These are phyloP conservation scores for Phaffomyces thermotolerans DNA, from an alignment of 805 yeast genomes.

Conservation along the genomic window DNA sequence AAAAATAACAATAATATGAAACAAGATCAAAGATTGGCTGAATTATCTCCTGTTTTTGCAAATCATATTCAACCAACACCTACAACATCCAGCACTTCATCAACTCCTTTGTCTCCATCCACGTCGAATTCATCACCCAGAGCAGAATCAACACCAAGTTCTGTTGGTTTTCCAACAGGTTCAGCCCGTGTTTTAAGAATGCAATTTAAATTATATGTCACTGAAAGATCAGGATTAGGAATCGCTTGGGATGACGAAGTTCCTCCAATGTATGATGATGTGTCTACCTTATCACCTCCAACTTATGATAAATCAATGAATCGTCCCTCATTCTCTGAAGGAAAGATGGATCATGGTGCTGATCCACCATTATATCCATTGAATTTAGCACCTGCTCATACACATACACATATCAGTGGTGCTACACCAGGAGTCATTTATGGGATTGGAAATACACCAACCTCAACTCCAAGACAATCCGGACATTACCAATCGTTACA, in stretches of 20 bases:
- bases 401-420: conserved; percentile 20
- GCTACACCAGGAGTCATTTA: conserved; percentile 33
- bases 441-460: conserved; percentile 39
- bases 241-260: conserved; percentile 99
- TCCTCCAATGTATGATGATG: conserved; percentile 91
- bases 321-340: conserved; percentile 6
- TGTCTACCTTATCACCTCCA: conserved; percentile 81
- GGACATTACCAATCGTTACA: conserved; percentile 18
- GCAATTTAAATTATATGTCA: conserved; percentile 80
- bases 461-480: conserved; percentile 23
- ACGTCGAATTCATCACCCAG: background rate
- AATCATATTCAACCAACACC: conserved; percentile 24
- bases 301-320: conserved; percentile 41
- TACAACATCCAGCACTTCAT: conserved; percentile 18
- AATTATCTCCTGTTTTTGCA: conserved; percentile 36
- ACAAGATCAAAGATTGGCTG: conserved; percentile 36
- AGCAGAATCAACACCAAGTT: background rate
- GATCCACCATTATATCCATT: conserved; percentile 25
- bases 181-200: conserved; percentile 90
- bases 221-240: conserved; percentile 92
- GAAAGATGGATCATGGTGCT: conserved; percentile 8
- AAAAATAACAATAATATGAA: background rate
- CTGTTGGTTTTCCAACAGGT: conserved; percentile 78
- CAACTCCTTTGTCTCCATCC: conserved; percentile 7
- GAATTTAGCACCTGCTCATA: conserved; percentile 19